Evolutionary conservation across 495 filamentous ascomycete genomes (phyloP).

Genomic region (Cudoniella acicularis): DNA sequence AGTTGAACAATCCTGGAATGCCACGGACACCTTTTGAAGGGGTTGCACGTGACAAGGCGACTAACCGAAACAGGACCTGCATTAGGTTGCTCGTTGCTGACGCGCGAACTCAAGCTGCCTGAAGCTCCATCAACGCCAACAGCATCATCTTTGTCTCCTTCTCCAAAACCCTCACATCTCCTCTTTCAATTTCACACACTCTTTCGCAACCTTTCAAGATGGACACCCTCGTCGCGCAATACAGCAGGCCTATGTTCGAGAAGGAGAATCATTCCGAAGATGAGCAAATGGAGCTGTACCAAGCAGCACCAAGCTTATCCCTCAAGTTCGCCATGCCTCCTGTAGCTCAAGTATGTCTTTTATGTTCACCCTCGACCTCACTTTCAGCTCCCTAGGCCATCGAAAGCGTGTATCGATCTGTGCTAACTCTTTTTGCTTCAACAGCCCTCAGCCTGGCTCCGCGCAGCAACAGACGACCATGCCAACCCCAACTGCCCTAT

Average conservation of each 20-base stretch:
- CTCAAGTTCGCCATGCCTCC: slow-evolving; percentile 93
- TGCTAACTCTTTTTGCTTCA: slow-evolving; percentile 18
- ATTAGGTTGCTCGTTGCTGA: background rate
- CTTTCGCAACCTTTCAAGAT: slow-evolving; percentile 49
- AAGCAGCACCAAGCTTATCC: slow-evolving; percentile 63
- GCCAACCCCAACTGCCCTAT: slow-evolving; percentile 95
- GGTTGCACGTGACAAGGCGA: background rate
- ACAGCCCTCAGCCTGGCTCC: slow-evolving; percentile 89
- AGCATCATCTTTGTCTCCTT: slow-evolving; percentile 1
- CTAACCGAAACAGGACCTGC: background rate
- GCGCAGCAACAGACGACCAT: slow-evolving; percentile 94
- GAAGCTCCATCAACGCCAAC: slow-evolving; percentile 20
- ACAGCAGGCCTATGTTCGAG: slow-evolving; percentile 70
- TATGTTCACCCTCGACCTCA: background rate
- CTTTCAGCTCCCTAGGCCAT: slow-evolving; percentile 4
- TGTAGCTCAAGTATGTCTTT: slow-evolving; percentile 72
- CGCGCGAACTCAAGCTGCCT: slow-evolving; percentile 14
- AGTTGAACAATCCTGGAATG: too few species aligned
- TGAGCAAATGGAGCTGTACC: slow-evolving; percentile 69
- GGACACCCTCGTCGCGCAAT: slow-evolving; percentile 90
- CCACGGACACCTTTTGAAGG: too few species aligned
- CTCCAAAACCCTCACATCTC: background rate
- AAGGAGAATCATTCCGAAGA: slow-evolving; percentile 68
- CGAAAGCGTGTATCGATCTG: slow-evolving; percentile 4
- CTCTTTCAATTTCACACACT: slow-evolving; percentile 12